phyloP scores from a whole-genome alignment of 164 flowering plant species.

The Hamamelis virginiana region DNA sequence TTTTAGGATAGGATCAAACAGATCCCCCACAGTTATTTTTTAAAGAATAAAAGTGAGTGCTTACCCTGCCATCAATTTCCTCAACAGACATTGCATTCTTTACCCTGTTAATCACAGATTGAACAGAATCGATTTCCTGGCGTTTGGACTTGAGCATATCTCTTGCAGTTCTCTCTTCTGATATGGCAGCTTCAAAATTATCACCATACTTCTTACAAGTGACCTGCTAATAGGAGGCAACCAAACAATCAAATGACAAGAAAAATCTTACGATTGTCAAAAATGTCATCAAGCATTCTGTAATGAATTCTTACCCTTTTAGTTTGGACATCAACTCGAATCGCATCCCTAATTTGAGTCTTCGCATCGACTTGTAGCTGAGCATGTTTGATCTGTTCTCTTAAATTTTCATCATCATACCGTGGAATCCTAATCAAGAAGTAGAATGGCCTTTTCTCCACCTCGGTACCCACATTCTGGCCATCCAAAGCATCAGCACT shows the following conservation, averaged over 20 bases:
- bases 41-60: conserved; percentile 7
- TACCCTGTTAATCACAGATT: conserved; percentile 49
- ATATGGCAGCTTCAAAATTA: conserved; percentile 45
- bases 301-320: conserved; percentile 39
- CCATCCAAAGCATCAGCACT: conserved; percentile 27
- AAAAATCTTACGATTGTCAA: conserved; percentile 1
- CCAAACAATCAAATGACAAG: conserved; percentile 1
- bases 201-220: conserved; percentile 18
- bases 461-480: conserved; percentile 31
- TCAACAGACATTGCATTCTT: conserved; percentile 69
- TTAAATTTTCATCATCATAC: conserved; percentile 54
- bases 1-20: too few species aligned
- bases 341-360: conserved; percentile 61
- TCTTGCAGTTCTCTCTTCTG: conserved; percentile 56
- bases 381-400: conserved; percentile 51
- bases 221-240: conserved; percentile 19
- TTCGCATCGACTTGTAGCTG: conserved; percentile 57
- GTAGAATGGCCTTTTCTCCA: conserved; percentile 42
- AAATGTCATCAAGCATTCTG: conserved; percentile 6
- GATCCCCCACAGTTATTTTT: background rate
- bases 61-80: conserved; percentile 66
- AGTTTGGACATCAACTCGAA: conserved; percentile 42
- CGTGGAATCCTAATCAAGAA: conserved; percentile 61
- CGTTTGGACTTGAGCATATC: conserved; percentile 50
- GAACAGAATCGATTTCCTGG: conserved; percentile 63